Evolutionary conservation across 2,329 filamentous ascomycete genomes (phyloP), one percentile per base, ranked within the genome.

Genomic region (Colletotrichum phormii): DNA sequence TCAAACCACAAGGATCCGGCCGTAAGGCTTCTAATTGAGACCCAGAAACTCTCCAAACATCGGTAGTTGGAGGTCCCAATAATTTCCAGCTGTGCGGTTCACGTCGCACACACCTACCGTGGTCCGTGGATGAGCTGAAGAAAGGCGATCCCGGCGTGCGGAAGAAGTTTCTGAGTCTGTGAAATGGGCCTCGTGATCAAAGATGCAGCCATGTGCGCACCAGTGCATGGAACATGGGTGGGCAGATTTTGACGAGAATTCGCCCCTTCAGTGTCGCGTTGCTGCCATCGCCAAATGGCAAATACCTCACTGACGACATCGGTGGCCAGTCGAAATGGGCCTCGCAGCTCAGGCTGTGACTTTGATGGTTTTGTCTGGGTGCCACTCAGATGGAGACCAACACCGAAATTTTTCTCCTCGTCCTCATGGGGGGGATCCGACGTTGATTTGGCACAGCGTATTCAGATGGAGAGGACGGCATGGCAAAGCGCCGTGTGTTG

Each of bases 281-380:
- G 57, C 49, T 54, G 35, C 31, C 46, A 73, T 70, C 35, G 29
- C 55, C 54, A 71, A 61, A 65, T 49, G 66, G 49, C 71, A 70
- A 70, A 65, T 73, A 29, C 71, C 60, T 73, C 71, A 71, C 24
- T 65, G 66, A 73, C 71, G 66, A 61, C 66, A 64, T 57, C 6
- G 33, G 35, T 62, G 49, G 60, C 71, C 71, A 73, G 66, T 64
- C 26, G 29, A 46, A 71, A 73, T 73, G 71, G 71, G 55, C 60
- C 66, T 61, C 18, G 51, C 22, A 29, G 49, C 61, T 37, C 37
- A 29, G 61, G 46, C 49, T 65, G 46, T 60, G 31, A 57, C 60
- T 60, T 33, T 72, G 46, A 53, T 31, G 55, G 60, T 51, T 65
- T 70, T 57, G 42, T 15, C 29, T 57, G 60, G 60, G 66, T 71